phyloP scores from a whole-genome alignment of 2,329 filamentous ascomycete genomes.

The Pestalotiopsis fici region DNA sequence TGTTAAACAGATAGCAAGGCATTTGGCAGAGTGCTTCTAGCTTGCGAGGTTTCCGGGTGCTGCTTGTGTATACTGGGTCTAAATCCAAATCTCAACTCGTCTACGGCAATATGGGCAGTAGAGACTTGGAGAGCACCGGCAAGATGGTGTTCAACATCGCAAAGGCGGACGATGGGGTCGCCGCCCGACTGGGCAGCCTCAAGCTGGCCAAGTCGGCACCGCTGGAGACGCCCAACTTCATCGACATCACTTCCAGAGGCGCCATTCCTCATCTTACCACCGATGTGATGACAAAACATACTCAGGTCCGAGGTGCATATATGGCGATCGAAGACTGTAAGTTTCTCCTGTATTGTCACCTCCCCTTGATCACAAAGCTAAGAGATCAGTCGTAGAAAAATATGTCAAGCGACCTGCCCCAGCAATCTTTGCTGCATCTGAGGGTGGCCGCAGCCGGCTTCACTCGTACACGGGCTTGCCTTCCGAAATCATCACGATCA shows the following conservation, averaged over 20 bases:
- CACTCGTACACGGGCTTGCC: slow-evolving; percentile 78
- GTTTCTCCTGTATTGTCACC: neutral
- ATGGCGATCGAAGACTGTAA: slow-evolving; percentile 90
- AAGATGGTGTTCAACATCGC: slow-evolving; percentile 44
- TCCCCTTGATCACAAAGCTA: slow-evolving; percentile 3
- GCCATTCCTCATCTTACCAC: slow-evolving; percentile 85
- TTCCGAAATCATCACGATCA: slow-evolving; percentile 63
- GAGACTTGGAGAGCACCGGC: neutral
- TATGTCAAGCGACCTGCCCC: slow-evolving; percentile 42
- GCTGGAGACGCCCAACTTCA: slow-evolving; percentile 82
- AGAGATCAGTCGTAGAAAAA: slow-evolving; percentile 52
- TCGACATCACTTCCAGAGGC: slow-evolving; percentile 81
- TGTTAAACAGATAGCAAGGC: neutral
- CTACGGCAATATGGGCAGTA: slow-evolving; percentile 3
- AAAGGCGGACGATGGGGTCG: slow-evolving; percentile 39
- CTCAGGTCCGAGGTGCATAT: slow-evolving; percentile 70
- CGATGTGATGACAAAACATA: slow-evolving; percentile 72
- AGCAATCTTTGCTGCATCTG: slow-evolving; percentile 46
- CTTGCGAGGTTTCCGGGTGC: neutral
- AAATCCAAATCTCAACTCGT: neutral
- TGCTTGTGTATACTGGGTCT: neutral
- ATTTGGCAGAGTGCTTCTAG: neutral
- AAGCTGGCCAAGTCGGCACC: slow-evolving; percentile 59
- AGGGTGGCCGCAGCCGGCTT: slow-evolving; percentile 52
- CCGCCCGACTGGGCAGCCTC: slow-evolving; percentile 69